Conservation (phyloP, 2,329 filamentous ascomycete genomes). For the Fusarium ambrosium region DNA sequence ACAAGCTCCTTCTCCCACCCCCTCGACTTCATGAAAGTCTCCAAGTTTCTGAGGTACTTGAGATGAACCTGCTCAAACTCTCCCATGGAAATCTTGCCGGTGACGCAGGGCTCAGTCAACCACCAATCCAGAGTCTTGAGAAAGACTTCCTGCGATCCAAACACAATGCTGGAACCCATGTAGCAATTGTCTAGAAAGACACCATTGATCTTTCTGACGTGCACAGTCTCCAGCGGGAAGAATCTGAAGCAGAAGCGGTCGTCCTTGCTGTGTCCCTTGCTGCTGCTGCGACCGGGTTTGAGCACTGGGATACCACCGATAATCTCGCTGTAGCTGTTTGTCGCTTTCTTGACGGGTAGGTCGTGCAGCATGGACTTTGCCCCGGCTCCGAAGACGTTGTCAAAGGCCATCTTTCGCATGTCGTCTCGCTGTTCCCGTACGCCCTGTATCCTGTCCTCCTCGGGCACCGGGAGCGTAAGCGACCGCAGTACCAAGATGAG, state of each 20-base stretch:
- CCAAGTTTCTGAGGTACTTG: neutral
- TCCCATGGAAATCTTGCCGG: neutral
- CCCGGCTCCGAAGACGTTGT: neutral
- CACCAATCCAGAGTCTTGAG: neutral
- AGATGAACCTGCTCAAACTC: neutral
- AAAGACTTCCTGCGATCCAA: neutral
- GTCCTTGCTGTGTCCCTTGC: neutral
- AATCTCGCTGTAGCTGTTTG: constrained; percentile 2
- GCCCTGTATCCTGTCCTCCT: constrained; percentile 34
- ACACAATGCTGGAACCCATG: neutral
- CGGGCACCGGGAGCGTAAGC: constrained; percentile 31
- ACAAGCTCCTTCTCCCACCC: neutral
- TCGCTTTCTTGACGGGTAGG: constrained; percentile 8
- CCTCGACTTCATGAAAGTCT: neutral
- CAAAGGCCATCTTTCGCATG: neutral
- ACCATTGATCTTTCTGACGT: constrained; percentile 3
- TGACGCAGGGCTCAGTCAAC: neutral
- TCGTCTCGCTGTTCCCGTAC: neutral
- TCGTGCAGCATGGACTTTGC: constrained; percentile 2
- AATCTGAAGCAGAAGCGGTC: constrained; percentile 14
- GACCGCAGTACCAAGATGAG: constrained; percentile 47
- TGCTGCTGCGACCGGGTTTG: neutral
- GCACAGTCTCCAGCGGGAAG: neutral
- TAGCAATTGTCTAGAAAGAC: constrained; percentile 6
- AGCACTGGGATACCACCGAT: neutral